Evolutionary conservation across 495 filamentous ascomycete species (phyloP), one percentile per base, ranked within the genome.

Genomic region (Penicillium verhagenii): DNA sequence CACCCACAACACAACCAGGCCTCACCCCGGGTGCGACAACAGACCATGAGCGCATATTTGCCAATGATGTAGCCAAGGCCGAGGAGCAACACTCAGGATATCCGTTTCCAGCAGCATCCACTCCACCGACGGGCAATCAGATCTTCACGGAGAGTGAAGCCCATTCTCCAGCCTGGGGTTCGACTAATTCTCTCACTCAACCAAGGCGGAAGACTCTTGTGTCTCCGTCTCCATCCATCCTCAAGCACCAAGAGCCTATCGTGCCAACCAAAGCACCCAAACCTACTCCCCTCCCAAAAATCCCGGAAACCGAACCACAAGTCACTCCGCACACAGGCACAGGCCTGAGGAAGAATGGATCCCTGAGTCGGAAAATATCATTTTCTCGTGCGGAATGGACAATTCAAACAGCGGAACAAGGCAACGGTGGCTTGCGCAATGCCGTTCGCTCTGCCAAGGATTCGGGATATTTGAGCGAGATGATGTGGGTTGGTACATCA

Each of bases 391-490:
- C 84, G 9, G 78, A 85, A 50, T 97, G 91, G 91, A 86, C 79
- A n/a, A 80, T 97, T 19, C 87, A 89, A 59, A 84, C 83, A 23
- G 88, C 91, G 0, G 86, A 94, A 49, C 90, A 93, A 68, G 92
- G 92, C 39, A 97, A 97, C 69, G 92, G 91, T 14, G 92, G 91
- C 20, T 79, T 97, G 47, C 84, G 86, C 53, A 97, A 96, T 64
- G 91, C 92, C 0, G 83, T 94, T 14, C 82, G 86, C 54, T 90
- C 92, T 10, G 88, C 88, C 1, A 76, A 80, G 24, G 77, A 89
- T 38, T 78, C 81, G 14, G 86, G 83, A 26, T 74, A 78, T 44
- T 60, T 88, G 18, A 77, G 81, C 14, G 85, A 92, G 33, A 84
- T 88, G 63, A 82, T 84, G n/a, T 95, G 88, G 86, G 88, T 97